Conservation (phyloP, 352 stramenopile genomes). For the Phytophthora meadii region DNA sequence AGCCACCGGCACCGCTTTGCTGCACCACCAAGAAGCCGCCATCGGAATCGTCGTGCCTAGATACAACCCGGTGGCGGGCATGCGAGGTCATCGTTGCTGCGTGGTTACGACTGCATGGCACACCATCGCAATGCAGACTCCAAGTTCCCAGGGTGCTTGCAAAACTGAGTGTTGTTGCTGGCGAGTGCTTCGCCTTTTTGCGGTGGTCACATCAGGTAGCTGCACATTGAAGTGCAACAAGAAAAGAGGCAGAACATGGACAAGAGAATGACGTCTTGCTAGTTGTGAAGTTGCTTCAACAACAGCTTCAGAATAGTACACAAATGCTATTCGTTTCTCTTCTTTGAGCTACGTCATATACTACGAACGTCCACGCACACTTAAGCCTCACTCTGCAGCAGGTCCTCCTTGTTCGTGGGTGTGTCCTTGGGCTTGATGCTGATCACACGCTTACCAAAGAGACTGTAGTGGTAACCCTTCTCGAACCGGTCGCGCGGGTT, state of each 20-base stretch:
- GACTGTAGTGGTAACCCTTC: slow-evolving; percentile 70
- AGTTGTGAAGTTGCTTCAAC: slow-evolving; percentile 4
- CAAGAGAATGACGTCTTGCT: slow-evolving; percentile 4
- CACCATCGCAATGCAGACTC: slow-evolving; percentile 2
- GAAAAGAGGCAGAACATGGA: not conserved
- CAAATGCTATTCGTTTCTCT: not conserved
- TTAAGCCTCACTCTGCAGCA: slow-evolving; percentile 32
- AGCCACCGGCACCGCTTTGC: slow-evolving; percentile 5
- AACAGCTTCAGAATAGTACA: slow-evolving; percentile 8
- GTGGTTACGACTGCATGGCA: slow-evolving; percentile 7
- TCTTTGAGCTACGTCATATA: not conserved
- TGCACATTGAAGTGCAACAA: slow-evolving; percentile 14
- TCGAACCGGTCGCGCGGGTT: slow-evolving; percentile 74
- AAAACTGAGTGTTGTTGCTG: not conserved
- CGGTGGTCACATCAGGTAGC: slow-evolving; percentile 1
- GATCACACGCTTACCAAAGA: slow-evolving; percentile 69
- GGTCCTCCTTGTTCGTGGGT: slow-evolving; percentile 28
- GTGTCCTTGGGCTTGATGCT: slow-evolving; percentile 64
- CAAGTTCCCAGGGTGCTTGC: not conserved
- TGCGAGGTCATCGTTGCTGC: slow-evolving; percentile 1
- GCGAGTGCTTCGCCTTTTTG: not conserved
- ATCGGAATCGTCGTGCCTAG: not conserved
- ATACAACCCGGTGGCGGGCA: slow-evolving; percentile 4
- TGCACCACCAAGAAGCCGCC: slow-evolving; percentile 8
- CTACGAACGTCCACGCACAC: not conserved